Evolutionary conservation across 177 flowering plant species (phyloP).

Genomic region (Vitis hybrid): DNA sequence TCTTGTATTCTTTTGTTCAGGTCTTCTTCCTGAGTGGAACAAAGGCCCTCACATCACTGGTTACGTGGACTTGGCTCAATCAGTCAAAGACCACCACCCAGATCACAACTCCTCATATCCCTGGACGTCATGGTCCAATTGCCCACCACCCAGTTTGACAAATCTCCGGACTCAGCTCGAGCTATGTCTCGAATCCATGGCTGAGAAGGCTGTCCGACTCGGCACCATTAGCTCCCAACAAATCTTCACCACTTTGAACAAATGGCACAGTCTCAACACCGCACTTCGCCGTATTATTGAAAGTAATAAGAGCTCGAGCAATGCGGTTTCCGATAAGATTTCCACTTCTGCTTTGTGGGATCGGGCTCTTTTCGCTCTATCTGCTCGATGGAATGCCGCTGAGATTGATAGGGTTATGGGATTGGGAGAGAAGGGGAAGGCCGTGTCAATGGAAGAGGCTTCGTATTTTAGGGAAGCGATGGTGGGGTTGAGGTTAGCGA

Average conservation of each 20-base stretch:
- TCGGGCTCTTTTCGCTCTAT: conserved; percentile 62
- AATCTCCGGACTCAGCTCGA: conserved; percentile 58
- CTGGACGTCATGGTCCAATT: conserved; percentile 68
- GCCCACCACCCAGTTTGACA: conserved; percentile 43
- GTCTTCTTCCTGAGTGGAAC: conserved; percentile 71
- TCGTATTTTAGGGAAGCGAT: conserved; percentile 62
- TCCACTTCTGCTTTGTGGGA: conserved; percentile 67
- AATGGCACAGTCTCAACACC: conserved; percentile 68
- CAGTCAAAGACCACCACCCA: conserved; percentile 52
- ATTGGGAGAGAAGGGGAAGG: conserved; percentile 34
- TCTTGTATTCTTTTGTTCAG: conserved; percentile 30
- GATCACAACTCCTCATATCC: conserved; percentile 44
- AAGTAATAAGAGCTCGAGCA: conserved; percentile 8
- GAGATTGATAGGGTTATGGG: conserved; percentile 53
- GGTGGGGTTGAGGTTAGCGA: conserved; percentile 72
- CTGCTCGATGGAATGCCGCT: conserved; percentile 39
- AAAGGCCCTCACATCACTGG: conserved; percentile 74
- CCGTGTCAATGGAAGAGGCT: conserved; percentile 51
- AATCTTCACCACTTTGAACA: conserved; percentile 64
- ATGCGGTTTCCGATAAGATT: conserved; percentile 19
- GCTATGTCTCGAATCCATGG: conserved; percentile 70
- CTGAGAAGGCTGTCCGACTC: conserved; percentile 49
- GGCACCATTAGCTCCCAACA: conserved; percentile 71
- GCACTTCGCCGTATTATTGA: conserved; percentile 52
- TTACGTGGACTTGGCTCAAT: conserved; percentile 75